phyloP scores from a whole-genome alignment of 768 basidiomycete species.

The Coprinellus aureogranulatus region DNA sequence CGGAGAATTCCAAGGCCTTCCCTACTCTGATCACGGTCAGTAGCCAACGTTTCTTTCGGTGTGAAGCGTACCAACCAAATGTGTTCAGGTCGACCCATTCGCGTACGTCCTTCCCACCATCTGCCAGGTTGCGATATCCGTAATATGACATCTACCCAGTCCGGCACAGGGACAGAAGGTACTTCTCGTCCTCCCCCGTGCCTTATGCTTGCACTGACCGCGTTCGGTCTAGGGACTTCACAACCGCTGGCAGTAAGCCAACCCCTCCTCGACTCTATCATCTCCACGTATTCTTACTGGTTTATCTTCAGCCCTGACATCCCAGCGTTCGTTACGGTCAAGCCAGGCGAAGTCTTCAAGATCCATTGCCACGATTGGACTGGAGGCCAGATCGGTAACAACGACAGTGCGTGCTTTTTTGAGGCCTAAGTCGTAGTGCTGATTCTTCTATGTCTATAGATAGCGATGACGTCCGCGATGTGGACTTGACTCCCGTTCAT shows the following conservation, averaged over 20 bases:
- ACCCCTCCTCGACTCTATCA: constrained; percentile 16
- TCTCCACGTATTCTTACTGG: too few relatives aligned
- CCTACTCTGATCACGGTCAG: constrained; percentile 57
- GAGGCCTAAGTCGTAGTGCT: background rate
- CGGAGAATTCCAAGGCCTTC: constrained; percentile 57
- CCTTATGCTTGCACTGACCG: too few relatives aligned
- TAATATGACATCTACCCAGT: constrained; percentile 16
- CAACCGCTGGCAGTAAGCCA: constrained; percentile 71
- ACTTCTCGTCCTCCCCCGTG: constrained; percentile 1
- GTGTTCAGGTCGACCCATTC: constrained; percentile 64
- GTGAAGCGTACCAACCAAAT: background rate
- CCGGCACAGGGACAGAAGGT: constrained; percentile 63
- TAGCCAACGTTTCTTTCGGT: background rate
- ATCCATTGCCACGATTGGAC: constrained; percentile 77
- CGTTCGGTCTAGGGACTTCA: constrained; percentile 53
- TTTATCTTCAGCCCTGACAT: constrained; percentile 50
- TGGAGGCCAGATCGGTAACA: constrained; percentile 75
- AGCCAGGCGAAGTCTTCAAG: constrained; percentile 69
- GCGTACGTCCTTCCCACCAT: constrained; percentile 40
- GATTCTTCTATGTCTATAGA: constrained; percentile 26
- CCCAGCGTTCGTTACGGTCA: constrained; percentile 58
- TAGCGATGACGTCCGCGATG: constrained; percentile 65
- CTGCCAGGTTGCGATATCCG: background rate
- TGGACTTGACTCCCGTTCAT: constrained; percentile 66
- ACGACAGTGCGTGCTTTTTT: constrained; percentile 50